Base-by-base conservation (phyloP, 495 filamentous ascomycete species). In the Aspergillus funiculosus region DNA sequence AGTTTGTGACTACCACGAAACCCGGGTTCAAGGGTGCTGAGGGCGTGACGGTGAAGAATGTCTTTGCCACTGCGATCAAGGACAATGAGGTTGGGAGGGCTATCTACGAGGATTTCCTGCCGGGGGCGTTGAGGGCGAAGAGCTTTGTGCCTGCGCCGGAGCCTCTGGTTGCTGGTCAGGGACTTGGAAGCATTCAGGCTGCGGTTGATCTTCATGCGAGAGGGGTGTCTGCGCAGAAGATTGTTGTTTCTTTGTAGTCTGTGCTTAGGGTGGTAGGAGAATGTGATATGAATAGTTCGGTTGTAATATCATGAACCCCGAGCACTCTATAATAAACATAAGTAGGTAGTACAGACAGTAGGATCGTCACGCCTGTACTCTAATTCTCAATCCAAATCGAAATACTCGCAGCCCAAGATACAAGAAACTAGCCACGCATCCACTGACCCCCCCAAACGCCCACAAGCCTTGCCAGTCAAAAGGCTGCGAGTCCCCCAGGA, bases 211-310 rank as follows among this genome's bases (percentile, higher is more conserved):
- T 60, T 10, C 42, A 59, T 24, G 48, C 43, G 15, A 54, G 61
- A 21, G 72, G 68, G 5, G 63, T 58, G n/a, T 65, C 63, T 1
- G 58, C 58, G 39, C 72, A 72, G 57, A 27, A 72, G 44, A 66
- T 73, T 3, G 69, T 75, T 13, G 67, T 46, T 35, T 35, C 21
- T 4, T 14, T 48, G 15, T 46, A 11, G 11, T 39, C 25, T n/a
- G 9, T 27, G 21, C 13, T 1, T n/a, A n/a, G n/a, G n/a, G n/a
- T n/a, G n/a, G n/a, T n/a, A n/a, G n/a, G n/a, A n/a, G n/a, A n/a
- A n/a, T n/a, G n/a, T n/a, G n/a, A n/a, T n/a, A n/a, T n/a, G n/a
- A n/a, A n/a, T n/a, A n/a, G n/a, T n/a, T 28, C n/a, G 26, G 26
- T 28, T n/a, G 26, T 28, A 28, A 28, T 9, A n/a, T 28, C 26